A percentile compares a stretch with the other conserved stretches of the same genome.
Conservation (phyloP, 768 basidiomycete genomes). For the Gelatoporia subvermispora region DNA sequence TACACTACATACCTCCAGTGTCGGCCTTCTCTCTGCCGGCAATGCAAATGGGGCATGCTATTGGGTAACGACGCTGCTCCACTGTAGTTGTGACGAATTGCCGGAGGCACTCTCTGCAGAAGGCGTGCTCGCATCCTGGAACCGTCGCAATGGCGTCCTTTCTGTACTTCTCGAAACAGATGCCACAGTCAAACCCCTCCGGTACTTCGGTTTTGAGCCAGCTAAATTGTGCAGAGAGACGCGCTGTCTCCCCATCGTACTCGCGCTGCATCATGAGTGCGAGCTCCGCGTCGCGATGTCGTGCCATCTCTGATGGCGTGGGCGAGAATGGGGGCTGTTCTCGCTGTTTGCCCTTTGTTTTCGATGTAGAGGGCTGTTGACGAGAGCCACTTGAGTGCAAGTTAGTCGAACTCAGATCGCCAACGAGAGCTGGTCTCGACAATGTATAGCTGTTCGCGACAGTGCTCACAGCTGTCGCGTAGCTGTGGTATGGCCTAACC, state of each 20-base stretch:
- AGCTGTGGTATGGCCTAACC: too few species aligned
- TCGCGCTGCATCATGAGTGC: slow-evolving; percentile 30
- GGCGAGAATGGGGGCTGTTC: slow-evolving; percentile 6
- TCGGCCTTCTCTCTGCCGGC: slow-evolving; percentile 15
- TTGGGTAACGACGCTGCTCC: slow-evolving; percentile 50
- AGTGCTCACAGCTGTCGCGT: too few species aligned
- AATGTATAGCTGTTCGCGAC: too few species aligned
- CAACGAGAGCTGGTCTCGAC: too few species aligned
- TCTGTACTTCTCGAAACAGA: slow-evolving; percentile 50
- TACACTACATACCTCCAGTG: slow-evolving; percentile 27
- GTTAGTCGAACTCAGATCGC: too few species aligned
- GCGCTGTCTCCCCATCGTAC: slow-evolving; percentile 38
- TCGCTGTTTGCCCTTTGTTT: too few species aligned
- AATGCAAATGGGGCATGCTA: slow-evolving; percentile 56
- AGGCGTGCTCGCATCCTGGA: slow-evolving; percentile 42
- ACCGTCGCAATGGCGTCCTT: slow-evolving; percentile 39
- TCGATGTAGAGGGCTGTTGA: neutral
- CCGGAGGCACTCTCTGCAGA: slow-evolving; percentile 51
- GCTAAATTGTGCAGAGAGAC: slow-evolving; percentile 30
- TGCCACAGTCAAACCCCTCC: slow-evolving; percentile 41
- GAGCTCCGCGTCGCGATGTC: slow-evolving; percentile 10
- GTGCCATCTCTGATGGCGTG: neutral
- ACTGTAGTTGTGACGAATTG: slow-evolving; percentile 41
- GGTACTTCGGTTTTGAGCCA: slow-evolving; percentile 27
- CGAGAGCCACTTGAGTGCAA: neutral